Evolutionary conservation across 495 filamentous ascomycete species (phyloP).

Genomic region (Chaetomium cochliodes): DNA sequence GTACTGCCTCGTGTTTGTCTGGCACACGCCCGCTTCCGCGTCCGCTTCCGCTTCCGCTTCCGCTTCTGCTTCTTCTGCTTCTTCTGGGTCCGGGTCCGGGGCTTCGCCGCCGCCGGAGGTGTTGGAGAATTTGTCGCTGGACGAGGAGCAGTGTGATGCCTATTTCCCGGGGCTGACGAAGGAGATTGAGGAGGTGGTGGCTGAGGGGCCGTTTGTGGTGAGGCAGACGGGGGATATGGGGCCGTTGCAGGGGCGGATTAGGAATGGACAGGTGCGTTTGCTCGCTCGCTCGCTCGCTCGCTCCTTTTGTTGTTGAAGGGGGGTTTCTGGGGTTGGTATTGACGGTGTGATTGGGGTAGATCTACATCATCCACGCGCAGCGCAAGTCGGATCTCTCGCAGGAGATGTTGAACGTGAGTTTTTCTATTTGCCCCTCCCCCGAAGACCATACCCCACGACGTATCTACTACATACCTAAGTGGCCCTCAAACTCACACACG

Average conservation of each 20-base stretch:
- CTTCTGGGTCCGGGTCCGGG: no score
- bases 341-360: conserved; percentile 23
- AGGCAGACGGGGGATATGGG: conserved; percentile 40
- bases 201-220: conserved; percentile 47
- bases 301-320: not conserved
- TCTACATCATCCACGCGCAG: conserved; percentile 48
- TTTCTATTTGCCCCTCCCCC: not conserved
- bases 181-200: conserved; percentile 47
- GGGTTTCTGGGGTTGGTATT: not conserved
- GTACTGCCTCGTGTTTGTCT: conserved; percentile 42
- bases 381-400: conserved; percentile 38
- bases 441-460: not conserved
- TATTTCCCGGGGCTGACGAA: conserved; percentile 48
- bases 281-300: no score
- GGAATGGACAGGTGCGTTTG: conserved; percentile 41
- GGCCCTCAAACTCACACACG: not conserved
- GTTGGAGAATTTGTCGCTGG: conserved; percentile 44
- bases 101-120: conserved; percentile 29
- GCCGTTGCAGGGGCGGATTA: conserved; percentile 44
- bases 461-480: not conserved
- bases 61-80: no score
- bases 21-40: conserved; percentile 10
- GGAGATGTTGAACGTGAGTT: conserved; percentile 44
- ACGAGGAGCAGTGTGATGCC: conserved; percentile 41
- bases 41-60: no score